Evolutionary conservation across 2,329 filamentous ascomycete species (phyloP).

Genomic region (Achaetomium macrosporum): DNA sequence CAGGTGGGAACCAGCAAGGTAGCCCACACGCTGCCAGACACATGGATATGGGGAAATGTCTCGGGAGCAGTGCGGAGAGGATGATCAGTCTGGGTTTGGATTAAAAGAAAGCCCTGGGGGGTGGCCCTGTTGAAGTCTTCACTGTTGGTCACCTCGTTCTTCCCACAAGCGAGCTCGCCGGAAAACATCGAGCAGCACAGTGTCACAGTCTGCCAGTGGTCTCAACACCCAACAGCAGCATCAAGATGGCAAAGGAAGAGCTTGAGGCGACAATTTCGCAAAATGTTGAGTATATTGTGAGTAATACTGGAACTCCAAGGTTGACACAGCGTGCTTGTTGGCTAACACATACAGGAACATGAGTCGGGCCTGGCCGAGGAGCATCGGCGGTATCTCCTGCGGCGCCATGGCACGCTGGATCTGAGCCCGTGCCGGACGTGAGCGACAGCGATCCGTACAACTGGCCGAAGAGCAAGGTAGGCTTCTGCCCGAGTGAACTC

Average conservation of each 20-base stretch:
- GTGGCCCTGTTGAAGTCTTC: background rate
- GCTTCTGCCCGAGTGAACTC: background rate
- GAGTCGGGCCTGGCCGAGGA: constrained; percentile 23
- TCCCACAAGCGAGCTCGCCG: background rate
- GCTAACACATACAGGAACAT: background rate
- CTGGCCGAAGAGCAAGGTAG: constrained; percentile 46
- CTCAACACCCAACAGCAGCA: too few relatives aligned
- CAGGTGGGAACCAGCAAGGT: background rate
- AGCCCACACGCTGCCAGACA: background rate
- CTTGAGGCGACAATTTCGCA: background rate
- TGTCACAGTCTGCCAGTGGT: too few relatives aligned
- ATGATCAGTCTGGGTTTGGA: background rate
- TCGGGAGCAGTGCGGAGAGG: background rate
- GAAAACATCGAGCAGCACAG: background rate
- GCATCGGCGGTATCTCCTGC: constrained; percentile 45
- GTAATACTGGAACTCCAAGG: too few relatives aligned
- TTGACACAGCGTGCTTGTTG: too few relatives aligned
- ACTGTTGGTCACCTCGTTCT: background rate
- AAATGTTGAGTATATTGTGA: constrained; percentile 4
- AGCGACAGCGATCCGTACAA: constrained; percentile 50
- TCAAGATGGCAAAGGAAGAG: background rate
- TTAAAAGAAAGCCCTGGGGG: background rate
- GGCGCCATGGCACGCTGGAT: constrained; percentile 47
- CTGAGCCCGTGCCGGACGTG: constrained; percentile 48
- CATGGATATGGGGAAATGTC: background rate